Evolutionary conservation across 768 basidiomycete genomes (phyloP), one percentile per base, ranked within the genome.

Genomic region (Lactarius evosmus): DNA sequence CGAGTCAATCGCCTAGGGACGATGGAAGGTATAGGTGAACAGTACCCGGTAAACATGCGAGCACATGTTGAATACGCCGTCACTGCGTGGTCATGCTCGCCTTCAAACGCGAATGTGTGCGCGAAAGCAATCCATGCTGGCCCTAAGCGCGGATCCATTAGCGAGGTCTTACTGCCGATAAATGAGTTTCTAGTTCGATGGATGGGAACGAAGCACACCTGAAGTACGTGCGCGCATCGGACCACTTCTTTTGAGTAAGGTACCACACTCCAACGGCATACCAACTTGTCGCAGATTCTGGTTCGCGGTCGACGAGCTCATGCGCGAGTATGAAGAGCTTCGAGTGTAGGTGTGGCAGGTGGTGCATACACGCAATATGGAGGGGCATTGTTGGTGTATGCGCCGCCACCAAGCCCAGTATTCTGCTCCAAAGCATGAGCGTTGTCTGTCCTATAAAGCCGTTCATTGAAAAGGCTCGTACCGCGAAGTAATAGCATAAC

Each of bases 241-340:
- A 78, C 89, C 91, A 99, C 71, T 95, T 92, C 56, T 84, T 83
- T 32, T 86, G 85, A 34, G 87, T 84, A 61, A 96, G 83, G 75
- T 99, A 98, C 91, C 95, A 99, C 25, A 98, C 86, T 0, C 95
- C 97, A 27, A 98, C 97, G 4, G 97, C 93, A 75, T 98, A 99
- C 97, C 97, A 99, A 69, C 93, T 95, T 58, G 93, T 84, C 0
- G 94, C 87, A 49, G 91, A 89, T 71, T 95, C 92, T 0, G 97
- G 95, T 72, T 98, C 95, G 53, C 85, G 85, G 60, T 98, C 93
- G 19, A 98, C 95, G 73, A 99, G 84, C 72, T 97, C 93, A 70
- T 98, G 97, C 0, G 97, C 97, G 41, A 98, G 82, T 66, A 99
- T 89, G 77, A 98, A 99, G 7, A 99, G 83, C 69, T 89, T 89